Conservation (phyloP, 139 green algal genomes). For the Gonium pectorale region DNA sequence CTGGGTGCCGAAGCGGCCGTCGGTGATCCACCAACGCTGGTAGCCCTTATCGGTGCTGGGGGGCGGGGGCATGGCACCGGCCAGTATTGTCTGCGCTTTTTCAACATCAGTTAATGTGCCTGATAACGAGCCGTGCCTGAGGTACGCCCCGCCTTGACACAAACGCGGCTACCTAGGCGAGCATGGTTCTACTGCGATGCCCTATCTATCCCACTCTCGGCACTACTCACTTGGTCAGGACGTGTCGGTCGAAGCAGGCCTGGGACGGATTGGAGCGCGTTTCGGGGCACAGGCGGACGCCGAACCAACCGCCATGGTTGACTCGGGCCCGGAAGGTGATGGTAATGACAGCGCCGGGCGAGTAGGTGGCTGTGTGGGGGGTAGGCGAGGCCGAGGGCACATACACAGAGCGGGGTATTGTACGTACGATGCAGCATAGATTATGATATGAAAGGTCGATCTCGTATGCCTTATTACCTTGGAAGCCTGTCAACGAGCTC, state of each 20-base stretch:
- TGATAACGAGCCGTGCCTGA: not conserved
- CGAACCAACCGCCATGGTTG: slow-evolving; percentile 11
- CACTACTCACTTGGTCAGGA: not conserved
- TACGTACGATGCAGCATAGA: not conserved
- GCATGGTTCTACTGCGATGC: too few species aligned
- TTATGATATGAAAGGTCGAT: not conserved
- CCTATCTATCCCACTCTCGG: not conserved
- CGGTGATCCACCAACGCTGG: slow-evolving; percentile 10
- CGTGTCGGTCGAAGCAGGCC: not conserved
- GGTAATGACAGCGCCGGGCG: not conserved
- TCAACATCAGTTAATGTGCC: not conserved
- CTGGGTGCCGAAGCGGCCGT: not conserved
- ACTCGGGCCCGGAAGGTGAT: not conserved
- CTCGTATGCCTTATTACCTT: not conserved
- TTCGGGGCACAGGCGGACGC: not conserved
- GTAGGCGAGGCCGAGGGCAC: not conserved
- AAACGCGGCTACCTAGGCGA: not conserved
- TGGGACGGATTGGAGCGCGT: not conserved
- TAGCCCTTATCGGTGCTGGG: not conserved
- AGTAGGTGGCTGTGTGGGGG: not conserved
- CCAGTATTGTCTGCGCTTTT: not conserved
- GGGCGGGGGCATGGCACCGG: not conserved
- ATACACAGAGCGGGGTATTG: not conserved
- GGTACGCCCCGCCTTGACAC: not conserved
- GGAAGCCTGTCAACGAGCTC: not conserved